phyloP scores from a whole-genome alignment of 2,329 filamentous ascomycete species.

The Xylariaceae sp. region DNA sequence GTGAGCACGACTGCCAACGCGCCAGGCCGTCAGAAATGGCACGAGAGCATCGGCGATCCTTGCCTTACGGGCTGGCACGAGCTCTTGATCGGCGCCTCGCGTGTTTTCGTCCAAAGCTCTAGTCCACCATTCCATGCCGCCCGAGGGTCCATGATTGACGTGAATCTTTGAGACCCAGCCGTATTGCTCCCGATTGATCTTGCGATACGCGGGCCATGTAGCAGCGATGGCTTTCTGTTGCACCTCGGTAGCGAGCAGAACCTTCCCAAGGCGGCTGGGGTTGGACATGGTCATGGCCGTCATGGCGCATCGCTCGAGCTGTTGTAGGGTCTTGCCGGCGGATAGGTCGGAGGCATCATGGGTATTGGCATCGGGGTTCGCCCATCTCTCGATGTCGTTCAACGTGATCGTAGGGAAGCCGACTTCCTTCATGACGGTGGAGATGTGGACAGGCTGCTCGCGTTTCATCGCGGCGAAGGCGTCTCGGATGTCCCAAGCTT shows the following conservation, averaged over 20 bases:
- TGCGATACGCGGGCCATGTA: not conserved
- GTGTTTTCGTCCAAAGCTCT: not conserved
- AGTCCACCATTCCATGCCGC: not conserved
- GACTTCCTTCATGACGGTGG: not conserved
- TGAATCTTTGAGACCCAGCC: not conserved
- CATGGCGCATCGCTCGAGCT: not conserved
- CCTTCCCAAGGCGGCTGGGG: not conserved
- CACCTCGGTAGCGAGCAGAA: not conserved
- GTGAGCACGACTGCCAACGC: not conserved
- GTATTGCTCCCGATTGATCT: not conserved
- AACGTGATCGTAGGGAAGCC: not conserved
- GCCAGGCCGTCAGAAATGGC: not conserved
- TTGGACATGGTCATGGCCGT: not conserved
- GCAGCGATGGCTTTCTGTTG: not conserved
- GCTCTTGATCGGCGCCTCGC: not conserved
- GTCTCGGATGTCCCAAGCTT: not conserved
- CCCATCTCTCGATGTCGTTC: not conserved
- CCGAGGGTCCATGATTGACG: not conserved
- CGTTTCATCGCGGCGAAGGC: not conserved
- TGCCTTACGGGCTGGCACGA: not conserved
- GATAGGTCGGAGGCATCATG: not conserved
- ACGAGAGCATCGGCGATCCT: not conserved
- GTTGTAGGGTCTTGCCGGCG: not conserved
- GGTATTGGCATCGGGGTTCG: not conserved
- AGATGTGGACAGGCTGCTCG: not conserved